Evolutionary conservation across 371 early-diverging fungal species (phyloP).

Genomic region (Fennellomyces sp.): DNA sequence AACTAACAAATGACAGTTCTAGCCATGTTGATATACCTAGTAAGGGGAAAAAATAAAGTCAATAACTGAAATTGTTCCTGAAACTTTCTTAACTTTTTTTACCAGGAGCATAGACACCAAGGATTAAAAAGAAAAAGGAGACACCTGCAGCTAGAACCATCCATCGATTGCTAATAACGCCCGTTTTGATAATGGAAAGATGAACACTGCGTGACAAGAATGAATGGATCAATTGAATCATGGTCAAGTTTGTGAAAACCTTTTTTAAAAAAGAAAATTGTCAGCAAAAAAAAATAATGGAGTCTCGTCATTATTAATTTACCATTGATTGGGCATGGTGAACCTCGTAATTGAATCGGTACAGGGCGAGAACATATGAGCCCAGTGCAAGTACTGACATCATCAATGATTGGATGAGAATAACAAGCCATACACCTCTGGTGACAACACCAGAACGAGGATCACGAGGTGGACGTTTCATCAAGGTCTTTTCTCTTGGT

Average conservation of each 20-base stretch:
- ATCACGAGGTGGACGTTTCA: slow-evolving; percentile 79
- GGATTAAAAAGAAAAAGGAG: slow-evolving; percentile 64
- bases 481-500: slow-evolving; percentile 71
- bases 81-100: neutral
- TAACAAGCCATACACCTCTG: slow-evolving; percentile 29
- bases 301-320: neutral
- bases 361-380: slow-evolving; percentile 55
- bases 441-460: slow-evolving; percentile 60
- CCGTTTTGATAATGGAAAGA: slow-evolving; percentile 70
- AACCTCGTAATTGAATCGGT: slow-evolving; percentile 32
- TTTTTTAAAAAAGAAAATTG: slow-evolving; percentile 15
- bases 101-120: slow-evolving; percentile 79
- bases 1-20: slow-evolving; percentile 61
- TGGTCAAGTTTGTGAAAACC: slow-evolving; percentile 77
- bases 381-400: slow-evolving; percentile 66
- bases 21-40: slow-evolving; percentile 58
- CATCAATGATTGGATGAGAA: slow-evolving; percentile 33
- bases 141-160: slow-evolving; percentile 73
- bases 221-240: slow-evolving; percentile 79
- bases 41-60: neutral
- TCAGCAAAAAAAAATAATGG: neutral
- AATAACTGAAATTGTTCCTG: neutral
- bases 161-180: slow-evolving; percentile 73
- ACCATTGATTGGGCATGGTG: slow-evolving; percentile 31
- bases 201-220: slow-evolving; percentile 78